Evolutionary conservation across 257 asterid genomes (phyloP), one percentile per base, ranked within the genome.

Genomic region (Echium plantagineum): DNA sequence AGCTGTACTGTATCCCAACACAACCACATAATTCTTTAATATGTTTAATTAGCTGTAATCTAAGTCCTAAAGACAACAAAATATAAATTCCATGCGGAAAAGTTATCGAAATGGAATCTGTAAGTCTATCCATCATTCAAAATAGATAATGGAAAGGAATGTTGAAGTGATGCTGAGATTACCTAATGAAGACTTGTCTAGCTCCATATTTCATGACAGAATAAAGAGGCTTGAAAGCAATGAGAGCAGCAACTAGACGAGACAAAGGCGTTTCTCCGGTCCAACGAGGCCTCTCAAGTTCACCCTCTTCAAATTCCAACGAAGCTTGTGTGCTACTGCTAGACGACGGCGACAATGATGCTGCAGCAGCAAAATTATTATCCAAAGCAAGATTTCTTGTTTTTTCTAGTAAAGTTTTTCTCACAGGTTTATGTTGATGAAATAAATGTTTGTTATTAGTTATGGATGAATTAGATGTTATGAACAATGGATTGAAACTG

Each of bases 141-240:
- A 42, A 42, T 42, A 42, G 3, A 42, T 12, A 4, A 42, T 42
- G 16, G 17, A 4, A 42, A 12, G 16, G 17, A 42, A 38, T 38
- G 48, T 42, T 13, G 3, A 12, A 13, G 49, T 31, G 56, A 18
- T 18, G 52, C 24, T 20, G 18, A 61, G 17, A 13, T 61, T 19
- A 88, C 95, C 89, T 89, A 58, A 89, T 86, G 42, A 90, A 1
- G 61, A 87, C 96, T 79, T 87, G 95, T 80, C 97, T 77, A 16
- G 97, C 96, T 10, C 96, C 97, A 52, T 80, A 72, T 72, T 87
- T 90, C 71, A 90, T 80, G 48, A 90, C 58, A 57, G 96, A 81
- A 52, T 69, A 83, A 59, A 87, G 84, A 19, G 97, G 97, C 60
- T 83, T 90, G 71, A 87, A 83, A 61, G 85, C 80, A 77, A 90